Evolutionary conservation across 768 basidiomycete species (phyloP).

Genomic region (Pleurotus platypus): DNA sequence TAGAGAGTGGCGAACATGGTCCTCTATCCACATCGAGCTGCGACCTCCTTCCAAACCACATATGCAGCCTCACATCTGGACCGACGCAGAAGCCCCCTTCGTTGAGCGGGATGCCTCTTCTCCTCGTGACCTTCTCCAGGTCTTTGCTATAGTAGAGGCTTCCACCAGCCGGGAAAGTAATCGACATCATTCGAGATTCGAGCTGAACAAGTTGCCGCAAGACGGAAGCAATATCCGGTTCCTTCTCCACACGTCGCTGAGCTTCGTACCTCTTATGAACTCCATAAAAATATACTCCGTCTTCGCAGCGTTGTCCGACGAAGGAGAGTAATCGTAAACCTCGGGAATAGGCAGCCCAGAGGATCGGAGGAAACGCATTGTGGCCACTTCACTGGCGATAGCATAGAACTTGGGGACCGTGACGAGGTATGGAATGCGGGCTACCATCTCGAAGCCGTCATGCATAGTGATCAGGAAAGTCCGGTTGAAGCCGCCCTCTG

Average conservation of each 20-base stretch:
- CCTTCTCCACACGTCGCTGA: constrained; percentile 38
- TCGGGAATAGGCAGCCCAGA: constrained; percentile 25
- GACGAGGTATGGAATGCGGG: constrained; percentile 29
- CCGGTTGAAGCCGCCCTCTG: constrained; percentile 37
- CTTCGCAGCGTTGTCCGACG: constrained; percentile 33
- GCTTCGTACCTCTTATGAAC: constrained; percentile 33
- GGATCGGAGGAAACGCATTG: constrained; percentile 29
- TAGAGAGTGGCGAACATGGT: constrained; percentile 43
- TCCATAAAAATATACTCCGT: constrained; percentile 47
- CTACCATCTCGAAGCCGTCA: constrained; percentile 27
- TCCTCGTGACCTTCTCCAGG: constrained; percentile 34
- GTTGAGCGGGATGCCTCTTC: constrained; percentile 30
- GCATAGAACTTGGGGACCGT: constrained; percentile 21
- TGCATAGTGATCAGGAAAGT: constrained; percentile 30
- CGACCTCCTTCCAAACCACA: constrained; percentile 50
- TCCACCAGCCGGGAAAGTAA: constrained; percentile 46
- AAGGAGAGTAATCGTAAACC: constrained; percentile 24
- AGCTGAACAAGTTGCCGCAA: constrained; percentile 41
- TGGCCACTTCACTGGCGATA: constrained; percentile 34
- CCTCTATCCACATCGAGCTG: constrained; percentile 46
- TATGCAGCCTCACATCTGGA: constrained; percentile 36
- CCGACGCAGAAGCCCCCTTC: constrained; percentile 42
- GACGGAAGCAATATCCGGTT: constrained; percentile 36
- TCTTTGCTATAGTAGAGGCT: constrained; percentile 46
- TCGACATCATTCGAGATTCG: constrained; percentile 45